phyloP scores from a whole-genome alignment of 2,329 filamentous ascomycete genomes.

The Colletotrichum shisoi region DNA sequence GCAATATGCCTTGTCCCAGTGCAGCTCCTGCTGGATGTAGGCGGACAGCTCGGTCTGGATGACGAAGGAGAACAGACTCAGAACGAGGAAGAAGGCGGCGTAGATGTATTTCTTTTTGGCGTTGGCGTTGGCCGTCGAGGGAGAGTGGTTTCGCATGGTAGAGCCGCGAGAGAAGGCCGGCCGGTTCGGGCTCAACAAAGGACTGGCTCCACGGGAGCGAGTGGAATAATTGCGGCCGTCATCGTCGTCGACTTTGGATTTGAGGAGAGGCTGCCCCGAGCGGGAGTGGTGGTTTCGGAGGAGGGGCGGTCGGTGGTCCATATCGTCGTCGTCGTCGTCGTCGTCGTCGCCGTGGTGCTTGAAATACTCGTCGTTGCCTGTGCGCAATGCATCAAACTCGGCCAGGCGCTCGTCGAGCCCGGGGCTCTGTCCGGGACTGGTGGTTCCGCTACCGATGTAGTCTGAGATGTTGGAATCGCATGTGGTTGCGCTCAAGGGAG shows the following conservation, averaged over 20 bases:
- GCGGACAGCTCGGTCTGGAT: constrained; percentile 95
- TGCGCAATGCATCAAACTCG: constrained; percentile 38
- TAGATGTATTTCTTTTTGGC: constrained; percentile 86
- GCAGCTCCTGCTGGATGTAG: constrained; percentile 89
- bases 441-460: constrained; percentile 37
- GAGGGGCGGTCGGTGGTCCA: constrained; percentile 56
- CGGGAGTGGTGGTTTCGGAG: constrained; percentile 58
- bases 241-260: constrained; percentile 46
- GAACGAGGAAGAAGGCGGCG: constrained; percentile 80
- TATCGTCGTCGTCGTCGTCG: constrained; percentile 51
- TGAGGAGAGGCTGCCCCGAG: constrained; percentile 54
- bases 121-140: constrained; percentile 51
- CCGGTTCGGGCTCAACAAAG: constrained; percentile 37
- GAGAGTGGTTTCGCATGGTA: constrained; percentile 78
- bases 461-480: constrained; percentile 39
- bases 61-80: constrained; percentile 88
- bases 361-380: constrained; percentile 41
- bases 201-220: constrained; percentile 35
- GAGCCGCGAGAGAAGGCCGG: constrained; percentile 59
- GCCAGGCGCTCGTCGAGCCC: constrained; percentile 37
- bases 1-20: constrained; percentile 99
- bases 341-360: constrained; percentile 48
- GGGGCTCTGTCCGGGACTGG: constrained; percentile 27
- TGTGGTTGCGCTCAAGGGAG: constrained; percentile 36
- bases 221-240: constrained; percentile 40